Base-by-base conservation (phyloP, 331 rosid genomes). In the Malus hybrid region DNA sequence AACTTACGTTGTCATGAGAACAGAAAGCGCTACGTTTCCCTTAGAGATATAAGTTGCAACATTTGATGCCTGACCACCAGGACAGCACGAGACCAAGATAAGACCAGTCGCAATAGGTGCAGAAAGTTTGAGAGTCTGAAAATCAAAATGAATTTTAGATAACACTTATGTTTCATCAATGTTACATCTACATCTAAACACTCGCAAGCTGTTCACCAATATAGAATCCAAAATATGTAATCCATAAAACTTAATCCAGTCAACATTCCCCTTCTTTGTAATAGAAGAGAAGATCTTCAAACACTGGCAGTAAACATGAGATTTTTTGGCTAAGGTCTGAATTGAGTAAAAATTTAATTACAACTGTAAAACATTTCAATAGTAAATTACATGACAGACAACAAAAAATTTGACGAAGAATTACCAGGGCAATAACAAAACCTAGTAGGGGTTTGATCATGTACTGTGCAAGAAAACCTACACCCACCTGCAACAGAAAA, bases 51-150 rank as follows among this genome's bases (percentile, higher is more conserved):
- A 91, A 66, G 97, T 94, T 24, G 99, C 96, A 78, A 92, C 99
- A 73, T 94, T 91, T 78, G 99, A 94, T 61, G 99, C 99, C 85
- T 94, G 97, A 66, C 97, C 96, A 78, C 99, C 97, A 72, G 97
- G 97, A 87, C 99, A 94, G 88, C 99, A 91, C 30, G 98, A 90
- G 75, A 94, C 97, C 89, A 94, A 78, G 77, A 94, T 92, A 85
- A 94, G 97, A 87, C 99, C 97, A 30, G 99, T 94, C 52, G 95
- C 96, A 78, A 94, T 96, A 81, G 99, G 93, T 71, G 99, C 96
- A 53, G 97, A 86, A 71, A 94, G 97, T 84, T 94, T 90, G 46
- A 94, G 87, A 30, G 86, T 68, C 99, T 94, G 95, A 74, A 69
- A 82, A 76, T 44, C 68, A 81, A 9, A 24, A 76, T 52, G 74